Base-by-base conservation (phyloP, 2,329 filamentous ascomycete species). In the Ceratocystiopsis minuta region DNA sequence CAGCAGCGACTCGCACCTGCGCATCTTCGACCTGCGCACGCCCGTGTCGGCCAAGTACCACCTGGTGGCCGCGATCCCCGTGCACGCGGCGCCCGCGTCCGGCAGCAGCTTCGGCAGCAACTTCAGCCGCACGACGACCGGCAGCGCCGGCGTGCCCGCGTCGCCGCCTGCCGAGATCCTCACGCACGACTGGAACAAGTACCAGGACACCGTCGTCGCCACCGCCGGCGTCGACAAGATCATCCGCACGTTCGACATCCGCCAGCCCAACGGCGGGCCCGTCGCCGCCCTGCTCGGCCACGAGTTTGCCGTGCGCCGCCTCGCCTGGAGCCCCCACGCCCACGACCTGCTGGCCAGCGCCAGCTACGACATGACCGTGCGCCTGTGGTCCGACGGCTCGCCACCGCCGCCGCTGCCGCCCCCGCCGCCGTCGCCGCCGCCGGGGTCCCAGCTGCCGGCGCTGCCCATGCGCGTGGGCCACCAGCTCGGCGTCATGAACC, bases 171-270 rank as follows among this genome's bases (percentile, higher is more conserved):
- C 75, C 11, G 90, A 98, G 64, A 75, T 84, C 34, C 70, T 98
- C 31, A 94, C 87, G 0, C 90, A 96, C 60, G 90, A 98, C 60
- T 98, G 90, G 90, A 98, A 98, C 64, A 98, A 98, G 61, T 98
- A 98, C 62, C 74, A 81, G 34, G 76, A 86, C 50, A 80, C 77
- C 0, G 67, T 95, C 20, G 65, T 98, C 42, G 90, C 90, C 0
- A 85, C 85, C 0, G 90, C 76, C 1, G 88, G 90, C 42, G 90
- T 96, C 4, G 90, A 98, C 58, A 73, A 82, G 42, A 64, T 80
- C 16, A 78, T 98, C 46, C 77, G 90, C 38, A 90, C 82, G 0
- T 96, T 96, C 54, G 90, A 98, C 58, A 78, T 95, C 37, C 71
- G 90, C 36, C 80, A 76, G 52, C 80, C 84, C 1, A 63, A 68